Evolutionary conservation across 768 basidiomycete species (phyloP), one percentile per base, ranked within the genome.

Genomic region (Cytidiella melzeri): DNA sequence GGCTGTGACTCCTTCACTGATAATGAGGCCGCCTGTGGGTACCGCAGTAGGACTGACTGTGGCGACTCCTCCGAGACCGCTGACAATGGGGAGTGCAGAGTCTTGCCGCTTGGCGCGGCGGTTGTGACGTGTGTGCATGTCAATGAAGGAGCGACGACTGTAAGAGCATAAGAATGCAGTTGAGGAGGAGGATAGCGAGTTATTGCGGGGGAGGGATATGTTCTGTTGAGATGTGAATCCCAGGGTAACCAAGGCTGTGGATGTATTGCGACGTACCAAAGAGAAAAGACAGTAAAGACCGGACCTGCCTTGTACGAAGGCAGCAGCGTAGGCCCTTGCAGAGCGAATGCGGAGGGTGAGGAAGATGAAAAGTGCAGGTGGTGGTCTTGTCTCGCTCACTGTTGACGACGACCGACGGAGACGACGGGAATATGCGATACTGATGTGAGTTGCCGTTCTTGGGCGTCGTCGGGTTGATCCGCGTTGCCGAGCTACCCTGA

Each of bases 61-160:
- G 7, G 24, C 12, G 25, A 15, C 30, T 15, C 26, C 49, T 26
- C 11, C 36, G 18, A 34, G 19, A 9, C 43, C 43, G 43, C 5
- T 34, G 30, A 7, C 30, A 7, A 15, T 15, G 11, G 25, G 19
- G 41, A 21, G 51, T 6, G 9, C 25, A n/a, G 23, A 25, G n/a
- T 25, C 25, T 41, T 55, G 54, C 5, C 54, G 54, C 37, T 46
- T 55, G 46, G 23, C 23, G 39, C 51, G 54, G 44, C 50, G 30
- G 7, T 51, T 30, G 40, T 21, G 39, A 43, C 13, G 28, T 45
- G 49, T 37, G 19, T 24, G 46, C 24, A 13, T 45, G 21, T 38
- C 45, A 45, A 3, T 27, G 34, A 55, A 55, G 19, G 54, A 55
- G 23, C 18, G 54, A 48, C 50, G 49, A 55, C 54, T 55, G 54